phyloP scores from a whole-genome alignment of 2,329 filamentous ascomycete genomes.

The Sphaerulina musiva region DNA sequence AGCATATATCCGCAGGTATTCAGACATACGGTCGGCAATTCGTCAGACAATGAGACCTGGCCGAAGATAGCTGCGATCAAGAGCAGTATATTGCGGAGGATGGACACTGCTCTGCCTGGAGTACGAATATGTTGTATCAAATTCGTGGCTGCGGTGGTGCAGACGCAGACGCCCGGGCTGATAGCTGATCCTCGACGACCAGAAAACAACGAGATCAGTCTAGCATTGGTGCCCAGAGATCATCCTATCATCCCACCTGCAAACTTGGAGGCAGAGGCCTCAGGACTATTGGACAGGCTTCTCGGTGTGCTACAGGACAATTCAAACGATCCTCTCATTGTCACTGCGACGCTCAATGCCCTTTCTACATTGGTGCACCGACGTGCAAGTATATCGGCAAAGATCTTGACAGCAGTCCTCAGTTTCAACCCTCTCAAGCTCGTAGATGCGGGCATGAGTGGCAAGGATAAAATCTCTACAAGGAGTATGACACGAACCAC shows the following conservation, averaged over 20 bases:
- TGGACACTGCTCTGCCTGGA: constrained; percentile 71
- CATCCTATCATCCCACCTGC: constrained; percentile 73
- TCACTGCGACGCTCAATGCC: constrained; percentile 87
- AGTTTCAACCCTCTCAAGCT: constrained; percentile 87
- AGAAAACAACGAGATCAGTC: constrained; percentile 74
- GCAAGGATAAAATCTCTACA: constrained; percentile 71
- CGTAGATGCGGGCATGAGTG: constrained; percentile 44
- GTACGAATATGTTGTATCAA: constrained; percentile 94
- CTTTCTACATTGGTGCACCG: constrained; percentile 76
- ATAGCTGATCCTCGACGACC: constrained; percentile 76
- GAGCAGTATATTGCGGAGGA: constrained; percentile 75
- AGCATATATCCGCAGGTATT: constrained; percentile 91
- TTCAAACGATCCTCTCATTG: constrained; percentile 71
- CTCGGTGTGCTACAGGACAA: constrained; percentile 79
- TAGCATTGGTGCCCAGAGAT: constrained; percentile 75
- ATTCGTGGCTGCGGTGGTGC: constrained; percentile 86
- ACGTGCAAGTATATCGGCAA: constrained; percentile 71
- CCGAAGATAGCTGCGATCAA: constrained; percentile 85
- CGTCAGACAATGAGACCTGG: constrained; percentile 76
- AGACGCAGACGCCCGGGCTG: constrained; percentile 80
- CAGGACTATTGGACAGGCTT: constrained; percentile 82
- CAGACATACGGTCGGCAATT: constrained; percentile 84
- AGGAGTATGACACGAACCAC: constrained; percentile 95
- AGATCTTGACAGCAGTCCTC: constrained; percentile 77
- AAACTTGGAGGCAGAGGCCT: constrained; percentile 86